Evolutionary conservation across 148 eudicot species (phyloP), one percentile per base, ranked within the genome.

Genomic region (Camellia granthamiana): DNA sequence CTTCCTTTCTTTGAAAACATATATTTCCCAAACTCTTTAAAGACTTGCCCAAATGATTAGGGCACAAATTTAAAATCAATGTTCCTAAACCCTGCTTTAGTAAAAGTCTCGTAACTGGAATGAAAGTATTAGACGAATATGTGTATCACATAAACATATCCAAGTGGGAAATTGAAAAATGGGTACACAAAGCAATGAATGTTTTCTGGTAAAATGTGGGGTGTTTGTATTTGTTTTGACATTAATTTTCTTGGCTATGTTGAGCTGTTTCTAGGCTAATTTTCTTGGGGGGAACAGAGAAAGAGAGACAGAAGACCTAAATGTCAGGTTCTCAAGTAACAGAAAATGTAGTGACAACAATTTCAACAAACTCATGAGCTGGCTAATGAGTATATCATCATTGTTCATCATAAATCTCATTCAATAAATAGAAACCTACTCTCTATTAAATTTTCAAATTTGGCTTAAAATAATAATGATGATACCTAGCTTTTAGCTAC

Each of bases 291-390:
- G 75, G 59, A 52, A 5, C 10, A 51, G 43, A 72, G 14, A 23
- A 9, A 19, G 8, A 42, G 71, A 14, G 18, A 43, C 15, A 68
- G 67, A 63, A 23, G 43, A n/a, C 19, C 12, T 10, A 6, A 68
- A 49, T 68, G 2, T 16, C 72, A 2, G 14, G 6, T 47, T 9
- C 41, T 18, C 42, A 68, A 68, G 49, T 16, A 68, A 68, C 72
- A 41, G 41, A n/a, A 68, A 68, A 47, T 14, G 16, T 68, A 43
- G 19, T 6, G 15, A 19, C 19, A 49, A 49, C 41, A 68, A 68
- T 6, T 69, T 44, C 73, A 69, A 49, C 73, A 44, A 43, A 69
- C 73, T 69, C 51, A 44, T 69, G 43, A 8, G 73, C 73, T 69
- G 73, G 52, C 51, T 44, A 69, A 69, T 15, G 73, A 4, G 52